A percentile compares a stretch with the other conserved stretches of the same genome.
Evolutionary conservation across 176 grass and related monocot species (phyloP).

Genomic region (Tillandsia fasciculata): DNA sequence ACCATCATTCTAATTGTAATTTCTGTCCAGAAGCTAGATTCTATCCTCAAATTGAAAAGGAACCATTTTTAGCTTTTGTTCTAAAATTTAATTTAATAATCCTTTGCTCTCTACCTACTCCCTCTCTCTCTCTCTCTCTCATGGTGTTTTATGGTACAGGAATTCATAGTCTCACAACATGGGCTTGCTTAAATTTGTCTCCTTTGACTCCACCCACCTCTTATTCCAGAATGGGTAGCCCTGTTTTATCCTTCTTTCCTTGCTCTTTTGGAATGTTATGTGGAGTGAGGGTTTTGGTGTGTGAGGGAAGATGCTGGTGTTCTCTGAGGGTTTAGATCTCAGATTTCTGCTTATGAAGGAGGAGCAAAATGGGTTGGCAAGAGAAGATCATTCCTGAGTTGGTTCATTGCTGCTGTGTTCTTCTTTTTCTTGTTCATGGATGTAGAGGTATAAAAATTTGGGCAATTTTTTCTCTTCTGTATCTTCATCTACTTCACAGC

Average conservation of each 20-base stretch:
- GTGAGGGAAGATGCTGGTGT: conserved; percentile 16
- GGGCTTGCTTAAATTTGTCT: conserved; percentile 21
- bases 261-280: neutral
- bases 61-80: neutral
- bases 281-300: conserved; percentile 3
- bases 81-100: neutral
- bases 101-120: neutral
- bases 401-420: conserved; percentile 16
- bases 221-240: conserved; percentile 18
- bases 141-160: neutral
- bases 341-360: conserved; percentile 14
- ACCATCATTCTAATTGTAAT: neutral
- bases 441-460: conserved; percentile 42
- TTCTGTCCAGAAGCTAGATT: neutral
- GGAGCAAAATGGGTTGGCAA: conserved; percentile 19
- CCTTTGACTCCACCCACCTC: conserved; percentile 17
- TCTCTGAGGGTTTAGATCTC: conserved; percentile 24
- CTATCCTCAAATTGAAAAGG: neutral
- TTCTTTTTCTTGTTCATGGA: conserved; percentile 27
- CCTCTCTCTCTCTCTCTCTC: conserved; percentile 7
- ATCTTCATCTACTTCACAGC: neutral
- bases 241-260: conserved; percentile 6
- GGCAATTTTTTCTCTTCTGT: neutral
- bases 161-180: conserved; percentile 2
- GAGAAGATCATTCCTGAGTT: conserved; percentile 31